These are phyloP conservation scores for Salinomyces thailandicus DNA, from an alignment of 2,329 filamentous ascomycete species.

Conservation along the genomic window DNA sequence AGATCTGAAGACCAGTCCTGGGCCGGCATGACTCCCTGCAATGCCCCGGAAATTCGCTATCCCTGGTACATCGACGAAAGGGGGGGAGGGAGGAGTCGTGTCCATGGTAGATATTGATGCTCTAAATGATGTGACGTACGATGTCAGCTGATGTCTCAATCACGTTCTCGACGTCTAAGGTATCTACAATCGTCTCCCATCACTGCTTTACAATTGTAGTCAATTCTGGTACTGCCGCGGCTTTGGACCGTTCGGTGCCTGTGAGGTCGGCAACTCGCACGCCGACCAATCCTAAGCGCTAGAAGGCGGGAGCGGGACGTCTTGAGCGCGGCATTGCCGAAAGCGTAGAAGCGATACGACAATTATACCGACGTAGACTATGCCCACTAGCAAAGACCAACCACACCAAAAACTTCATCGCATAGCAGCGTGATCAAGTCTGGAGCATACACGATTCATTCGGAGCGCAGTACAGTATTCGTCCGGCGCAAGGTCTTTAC, in stretches of 20 bases:
- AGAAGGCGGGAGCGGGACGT: no score
- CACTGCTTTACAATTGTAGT: slow-evolving; percentile 1
- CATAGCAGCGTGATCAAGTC: not conserved
- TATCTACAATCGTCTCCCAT: no score
- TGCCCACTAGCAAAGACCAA: no score
- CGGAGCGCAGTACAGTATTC: not conserved
- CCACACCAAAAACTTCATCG: slow-evolving; percentile 1
- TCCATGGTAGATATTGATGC: not conserved
- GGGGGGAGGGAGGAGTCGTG: slow-evolving; percentile 13
- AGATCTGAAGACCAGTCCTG: slow-evolving; percentile 53
- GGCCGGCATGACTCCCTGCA: slow-evolving; percentile 40
- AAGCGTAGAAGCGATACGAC: no score
- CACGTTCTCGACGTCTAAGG: not conserved
- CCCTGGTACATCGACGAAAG: slow-evolving; percentile 40
- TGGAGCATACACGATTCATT: not conserved
- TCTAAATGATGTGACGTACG: not conserved
- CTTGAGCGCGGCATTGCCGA: no score
- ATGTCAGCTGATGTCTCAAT: slow-evolving; percentile 1
- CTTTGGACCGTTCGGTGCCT: not conserved
- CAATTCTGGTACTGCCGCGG: not conserved
- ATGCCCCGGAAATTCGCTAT: slow-evolving; percentile 60
- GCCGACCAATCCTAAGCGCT: no score
- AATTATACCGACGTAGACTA: no score
- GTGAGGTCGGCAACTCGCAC: no score
- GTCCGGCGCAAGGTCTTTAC: no score